A percentile compares a stretch with the other conserved stretches of the same genome.
These are phyloP conservation scores for Tremellales sp. DNA, from an alignment of 1,284 basidiomycete genomes.

Conservation along the genomic window DNA sequence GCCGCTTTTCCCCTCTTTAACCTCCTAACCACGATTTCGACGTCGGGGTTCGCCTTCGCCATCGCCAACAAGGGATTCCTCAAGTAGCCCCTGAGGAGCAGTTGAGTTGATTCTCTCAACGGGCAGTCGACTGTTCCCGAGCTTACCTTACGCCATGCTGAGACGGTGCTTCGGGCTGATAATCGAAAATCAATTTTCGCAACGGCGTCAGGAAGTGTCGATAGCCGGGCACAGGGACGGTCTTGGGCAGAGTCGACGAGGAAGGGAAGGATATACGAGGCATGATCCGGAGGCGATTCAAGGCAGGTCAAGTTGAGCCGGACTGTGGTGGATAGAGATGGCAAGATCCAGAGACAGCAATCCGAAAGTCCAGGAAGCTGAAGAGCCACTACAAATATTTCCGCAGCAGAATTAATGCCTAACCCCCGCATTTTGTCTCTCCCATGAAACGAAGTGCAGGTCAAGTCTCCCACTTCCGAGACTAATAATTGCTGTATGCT, in stretches of 20 bases:
- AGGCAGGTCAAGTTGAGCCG: too few relatives aligned
- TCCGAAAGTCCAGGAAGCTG: too few relatives aligned
- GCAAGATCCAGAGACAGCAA: too few relatives aligned
- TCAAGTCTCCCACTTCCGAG: too few relatives aligned
- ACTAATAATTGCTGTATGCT: too few relatives aligned
- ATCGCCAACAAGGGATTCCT: constrained; percentile 30
- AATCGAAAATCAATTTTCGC: constrained; percentile 45
- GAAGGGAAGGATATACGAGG: constrained; percentile 18
- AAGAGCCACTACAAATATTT: too few relatives aligned
- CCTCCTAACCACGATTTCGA: constrained; percentile 49
- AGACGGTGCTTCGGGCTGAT: constrained; percentile 36
- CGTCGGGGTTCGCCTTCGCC: constrained; percentile 47
- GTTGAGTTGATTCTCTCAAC: neutral
- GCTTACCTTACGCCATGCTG: constrained; percentile 42
- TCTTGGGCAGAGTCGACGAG: constrained; percentile 19
- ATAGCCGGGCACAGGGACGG: constrained; percentile 42
- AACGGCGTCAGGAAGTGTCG: constrained; percentile 44
- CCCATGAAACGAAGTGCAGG: too few relatives aligned
- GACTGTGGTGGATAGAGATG: too few relatives aligned
- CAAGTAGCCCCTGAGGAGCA: constrained; percentile 23
- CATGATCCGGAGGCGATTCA: too few relatives aligned
- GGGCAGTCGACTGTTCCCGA: neutral
- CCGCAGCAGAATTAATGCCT: too few relatives aligned
- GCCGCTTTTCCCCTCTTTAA: constrained; percentile 46
- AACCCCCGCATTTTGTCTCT: too few relatives aligned